Evolutionary conservation across 441 rosid species (phyloP), one percentile per base, ranked within the genome.

Genomic region (Lepidium campestre): DNA sequence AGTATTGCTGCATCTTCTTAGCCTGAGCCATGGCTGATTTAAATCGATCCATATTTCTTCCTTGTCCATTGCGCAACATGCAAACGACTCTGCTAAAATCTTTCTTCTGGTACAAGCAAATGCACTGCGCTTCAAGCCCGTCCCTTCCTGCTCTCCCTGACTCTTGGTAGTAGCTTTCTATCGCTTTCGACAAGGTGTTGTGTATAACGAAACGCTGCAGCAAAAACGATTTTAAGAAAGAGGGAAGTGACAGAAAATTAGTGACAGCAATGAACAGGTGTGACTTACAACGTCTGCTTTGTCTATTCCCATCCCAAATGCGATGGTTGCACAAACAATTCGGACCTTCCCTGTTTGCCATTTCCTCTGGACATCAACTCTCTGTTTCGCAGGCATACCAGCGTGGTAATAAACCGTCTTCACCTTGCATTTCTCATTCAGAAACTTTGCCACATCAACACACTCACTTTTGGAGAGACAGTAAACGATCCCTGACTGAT

Each of bases 271-370:
- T n/a, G 54, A 54, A 74, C 8, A 62, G 34, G 50, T 18, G 57
- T 70, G 63, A 86, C 89, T 87, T 78, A 91, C 96, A 41, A 89
- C 99, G 71, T 94, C 85, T 63, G 97, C 84, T 83, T 93, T 93
- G 83, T 91, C 99, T 57, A 93, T 93, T 64, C 99, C 99, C 99
- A 94, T 94, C 65, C 99, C 97, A 55, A 94, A 93, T 57, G 97
- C 96, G 25, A 94, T 91, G 45, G 97, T 91, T 53, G 96, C 97
- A 67, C 97, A 91, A 20, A 91, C 91, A 60, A 94, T 80, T 31
- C 88, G 91, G 78, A 79, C 96, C 65, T 87, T 91, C 59, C 93
- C 92, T 15, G 75, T 70, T 46, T 86, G 88, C 97, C 99, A 94
- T 80, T 85, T 91, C 79, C 80, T 84, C 83, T 94, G 97, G 75